Base-by-base conservation (phyloP, 257 asterid genomes). In the Henckelia pumila region DNA sequence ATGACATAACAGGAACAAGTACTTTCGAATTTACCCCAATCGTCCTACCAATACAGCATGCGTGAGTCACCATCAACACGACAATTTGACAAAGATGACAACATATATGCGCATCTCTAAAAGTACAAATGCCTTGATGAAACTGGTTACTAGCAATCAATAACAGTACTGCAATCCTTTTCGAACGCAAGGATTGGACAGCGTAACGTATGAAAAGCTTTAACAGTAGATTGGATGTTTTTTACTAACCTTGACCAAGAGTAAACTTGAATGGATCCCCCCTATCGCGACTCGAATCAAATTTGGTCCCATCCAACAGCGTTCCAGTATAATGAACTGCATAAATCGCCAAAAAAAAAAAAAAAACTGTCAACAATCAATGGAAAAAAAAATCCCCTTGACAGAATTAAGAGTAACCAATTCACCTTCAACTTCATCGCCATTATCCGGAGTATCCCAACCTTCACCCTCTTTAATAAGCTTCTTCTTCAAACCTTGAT, bases 251-350 rank as follows among this genome's bases (percentile, higher is more conserved):
- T 88, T 86, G 94, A 52, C 90, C 94, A 23, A 86, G 94, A 56
- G 90, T 80, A 81, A 86, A 86, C 37, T 75, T 75, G 71, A 86
- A 86, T 26, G 94, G 88, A 40, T 72, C 75, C 16, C 75, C 83
- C 65, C 88, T 78, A 63, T 86, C 90, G 11, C 94, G 88, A 40
- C 94, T 86, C n/a, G 94, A 87, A 67, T 84, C 95, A 11, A 87
- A 87, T 79, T 87, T 87, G 7, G 95, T 84, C 10, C 95, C 95
- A 11, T 87, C 91, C 16, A 84, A 82, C 81, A 84, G 40, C 64
- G 91, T 87, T 4, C 95, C 95, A 49, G 88, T 84, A 56, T 87
- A 87, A 63, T 87, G 95, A 74, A 87, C 93, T 86, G 82, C 2
- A 40, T 8, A 60, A 72, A 20, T 35, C 30, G 29, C 56, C n/a